Evolutionary conservation across 345 rosid genomes (phyloP), one percentile per base, ranked within the genome.

Genomic region (Eucalyptus camaldulensis): DNA sequence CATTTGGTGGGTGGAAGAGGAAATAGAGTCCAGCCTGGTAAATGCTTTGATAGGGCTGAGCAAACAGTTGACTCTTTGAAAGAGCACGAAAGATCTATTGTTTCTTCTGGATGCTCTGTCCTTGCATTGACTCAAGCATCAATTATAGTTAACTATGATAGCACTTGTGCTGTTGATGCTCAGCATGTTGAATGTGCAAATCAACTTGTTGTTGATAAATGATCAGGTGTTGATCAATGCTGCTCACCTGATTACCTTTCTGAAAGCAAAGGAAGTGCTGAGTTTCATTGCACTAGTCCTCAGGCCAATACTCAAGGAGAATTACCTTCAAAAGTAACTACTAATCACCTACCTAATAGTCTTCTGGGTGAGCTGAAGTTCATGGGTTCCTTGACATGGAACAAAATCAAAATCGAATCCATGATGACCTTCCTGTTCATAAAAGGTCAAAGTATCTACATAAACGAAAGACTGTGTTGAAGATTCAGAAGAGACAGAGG

Each of bases 351-450:
- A 51, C 86, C 92, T 22, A 89, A 91, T 62, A 92, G 91, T 91
- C 93, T 94, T 89, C 93, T 94, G 89, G 96, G 92, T 86, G 96
- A 94, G 90, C 95, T 94, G 87, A 93, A 93, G 91, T 91, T 93
- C 91, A 86, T 93, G 47, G 90, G 93, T 90, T 91, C 91, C 44
- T 90, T 93, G 91, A 92, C 94, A 60, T 93, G 92, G 93, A 90
- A 90, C 90, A 92, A 91, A 89, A 90, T 85, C 88, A 31, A 87
- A 88, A 88, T 62, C 91, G 67, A 58, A 89, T 86, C 51, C 88
- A 91, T 43, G 49, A 17, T 8, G 85, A 87, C 87, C 85, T 65
- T 90, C 10, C 88, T 91, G 88, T 60, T 88, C 86, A 37, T 87
- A 90, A 88, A 72, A 91, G 92, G 87, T 69, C 13, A 53, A 91